Evolutionary conservation across 78 protist species (phyloP).

Genomic region (Anaeramoeba ignava): DNA sequence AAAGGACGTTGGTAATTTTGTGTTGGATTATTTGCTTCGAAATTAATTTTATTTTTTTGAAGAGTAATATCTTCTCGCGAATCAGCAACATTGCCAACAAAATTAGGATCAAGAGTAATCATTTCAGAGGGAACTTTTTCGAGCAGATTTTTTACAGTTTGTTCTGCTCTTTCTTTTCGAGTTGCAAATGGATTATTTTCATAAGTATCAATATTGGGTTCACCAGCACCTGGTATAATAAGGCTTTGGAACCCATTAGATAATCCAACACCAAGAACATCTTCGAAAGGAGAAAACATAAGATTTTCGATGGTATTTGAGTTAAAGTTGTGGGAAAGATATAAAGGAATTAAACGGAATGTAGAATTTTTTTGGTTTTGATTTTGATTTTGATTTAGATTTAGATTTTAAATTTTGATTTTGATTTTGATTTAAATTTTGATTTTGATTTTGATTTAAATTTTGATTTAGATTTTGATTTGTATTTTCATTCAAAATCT

Average conservation of each 20-base stretch:
- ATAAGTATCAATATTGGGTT: background rate
- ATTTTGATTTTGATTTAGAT: no score
- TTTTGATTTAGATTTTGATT: no score
- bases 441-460: no score
- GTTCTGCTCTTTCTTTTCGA: background rate
- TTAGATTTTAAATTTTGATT: no score
- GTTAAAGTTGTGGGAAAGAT: background rate
- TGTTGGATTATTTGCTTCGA: no score
- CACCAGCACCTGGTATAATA: background rate
- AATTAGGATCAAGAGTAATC: background rate
- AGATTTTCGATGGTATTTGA: background rate
- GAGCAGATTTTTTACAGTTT: background rate
- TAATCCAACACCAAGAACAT: background rate
- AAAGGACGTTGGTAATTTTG: no score
- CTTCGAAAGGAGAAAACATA: background rate
- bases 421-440: no score
- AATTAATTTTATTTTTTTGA: no score
- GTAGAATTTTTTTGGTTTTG: no score
- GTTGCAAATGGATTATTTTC: background rate
- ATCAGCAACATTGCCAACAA: background rate
- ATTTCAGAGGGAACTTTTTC: background rate
- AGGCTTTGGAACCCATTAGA: background rate
- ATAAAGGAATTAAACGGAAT: no score
- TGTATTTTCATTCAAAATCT: no score
- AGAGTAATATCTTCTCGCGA: no score